These are phyloP conservation scores for Fusarium concolor DNA, from an alignment of 2,329 filamentous ascomycete genomes.

Conservation along the genomic window DNA sequence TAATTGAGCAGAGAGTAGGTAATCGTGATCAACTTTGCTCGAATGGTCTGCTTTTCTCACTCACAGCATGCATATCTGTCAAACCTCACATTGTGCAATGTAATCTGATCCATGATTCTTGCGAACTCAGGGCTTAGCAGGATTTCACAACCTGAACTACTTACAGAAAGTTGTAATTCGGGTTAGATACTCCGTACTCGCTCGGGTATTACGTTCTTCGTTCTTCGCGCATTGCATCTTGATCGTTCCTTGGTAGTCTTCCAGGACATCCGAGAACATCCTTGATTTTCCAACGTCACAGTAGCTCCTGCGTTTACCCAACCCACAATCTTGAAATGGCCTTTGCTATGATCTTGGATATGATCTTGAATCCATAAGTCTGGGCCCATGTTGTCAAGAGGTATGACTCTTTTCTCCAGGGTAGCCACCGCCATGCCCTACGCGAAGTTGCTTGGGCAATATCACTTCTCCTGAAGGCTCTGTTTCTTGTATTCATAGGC, in stretches of 20 bases:
- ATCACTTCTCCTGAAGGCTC: not conserved
- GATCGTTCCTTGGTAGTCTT: not conserved
- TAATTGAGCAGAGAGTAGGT: not conserved
- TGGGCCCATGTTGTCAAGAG: not conserved
- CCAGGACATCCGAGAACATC: not conserved
- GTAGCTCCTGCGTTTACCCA: not conserved
- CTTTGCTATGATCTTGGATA: not conserved
- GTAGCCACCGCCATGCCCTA: not conserved
- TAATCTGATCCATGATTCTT: conserved; percentile 12
- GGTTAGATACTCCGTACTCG: not conserved
- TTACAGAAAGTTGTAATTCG: not conserved
- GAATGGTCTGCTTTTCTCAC: conserved; percentile 3
- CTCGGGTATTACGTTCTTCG: not conserved
- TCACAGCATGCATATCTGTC: not conserved
- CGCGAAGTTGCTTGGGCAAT: not conserved
- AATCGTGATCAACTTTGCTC: not conserved
- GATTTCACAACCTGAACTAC: not conserved
- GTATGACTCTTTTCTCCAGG: not conserved
- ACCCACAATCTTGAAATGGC: not conserved
- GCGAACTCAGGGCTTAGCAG: not conserved
- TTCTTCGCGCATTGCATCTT: not conserved
- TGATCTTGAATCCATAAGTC: not conserved
- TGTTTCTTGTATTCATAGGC: not conserved
- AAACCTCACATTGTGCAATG: not conserved
- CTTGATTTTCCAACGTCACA: not conserved